Percentiles rank a stretch among this genome's conserved stretches.
These are phyloP conservation scores for Globisporangium viniferum DNA, from an alignment of 352 stramenopile genomes.

Conservation along the genomic window DNA sequence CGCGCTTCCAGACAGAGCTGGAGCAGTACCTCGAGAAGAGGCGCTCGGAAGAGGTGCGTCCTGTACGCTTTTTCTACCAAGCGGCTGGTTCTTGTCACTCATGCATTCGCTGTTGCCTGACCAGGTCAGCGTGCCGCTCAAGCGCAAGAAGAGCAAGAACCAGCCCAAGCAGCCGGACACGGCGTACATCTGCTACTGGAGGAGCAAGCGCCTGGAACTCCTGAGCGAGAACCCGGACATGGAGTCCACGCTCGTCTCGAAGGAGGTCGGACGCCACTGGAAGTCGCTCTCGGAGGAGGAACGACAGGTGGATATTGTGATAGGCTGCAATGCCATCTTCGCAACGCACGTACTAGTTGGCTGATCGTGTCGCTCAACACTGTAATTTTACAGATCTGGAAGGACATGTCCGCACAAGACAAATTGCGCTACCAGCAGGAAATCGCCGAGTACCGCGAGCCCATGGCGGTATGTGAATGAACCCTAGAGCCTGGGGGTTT, in stretches of 20 bases:
- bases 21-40: constrained; percentile 23
- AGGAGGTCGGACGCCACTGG: constrained; percentile 49
- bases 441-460: constrained; percentile 34
- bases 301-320: constrained; percentile 21
- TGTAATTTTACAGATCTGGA: constrained; percentile 28
- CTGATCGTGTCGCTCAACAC: background rate
- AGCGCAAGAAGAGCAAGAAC: constrained; percentile 36
- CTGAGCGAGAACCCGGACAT: constrained; percentile 39
- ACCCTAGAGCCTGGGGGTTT: background rate
- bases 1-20: constrained; percentile 39
- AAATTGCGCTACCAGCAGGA: constrained; percentile 54
- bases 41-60: constrained; percentile 6
- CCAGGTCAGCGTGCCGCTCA: constrained; percentile 16
- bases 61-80: background rate
- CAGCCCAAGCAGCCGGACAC: constrained; percentile 54
- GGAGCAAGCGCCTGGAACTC: constrained; percentile 37
- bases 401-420: constrained; percentile 42
- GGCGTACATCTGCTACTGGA: constrained; percentile 69
- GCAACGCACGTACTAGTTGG: background rate
- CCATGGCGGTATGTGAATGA: constrained; percentile 12
- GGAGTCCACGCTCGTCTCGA: constrained; percentile 38
- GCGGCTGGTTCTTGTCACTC: background rate
- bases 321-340: background rate
- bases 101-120: background rate
- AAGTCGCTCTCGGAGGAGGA: constrained; percentile 36